phyloP scores from a whole-genome alignment of 805 yeast species.

The Helenozyma baotianmanensis region DNA sequence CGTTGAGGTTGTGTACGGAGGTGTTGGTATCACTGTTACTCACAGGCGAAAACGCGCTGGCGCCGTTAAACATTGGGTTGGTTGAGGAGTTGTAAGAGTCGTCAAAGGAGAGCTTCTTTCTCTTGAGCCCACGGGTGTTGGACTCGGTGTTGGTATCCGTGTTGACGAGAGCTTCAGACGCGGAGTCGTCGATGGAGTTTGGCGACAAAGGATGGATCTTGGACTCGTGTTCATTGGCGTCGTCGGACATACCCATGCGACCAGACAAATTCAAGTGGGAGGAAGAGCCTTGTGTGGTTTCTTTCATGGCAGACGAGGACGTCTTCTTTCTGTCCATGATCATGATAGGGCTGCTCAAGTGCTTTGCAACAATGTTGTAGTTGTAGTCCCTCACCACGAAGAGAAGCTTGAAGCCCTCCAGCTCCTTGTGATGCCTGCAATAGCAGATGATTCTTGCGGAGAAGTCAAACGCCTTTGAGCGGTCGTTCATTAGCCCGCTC shows the following conservation, averaged over 20 bases:
- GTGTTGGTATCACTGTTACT: slow-evolving; percentile 43
- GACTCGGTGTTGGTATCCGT: slow-evolving; percentile 28
- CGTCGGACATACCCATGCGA: slow-evolving; percentile 3
- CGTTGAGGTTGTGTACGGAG: slow-evolving; percentile 15
- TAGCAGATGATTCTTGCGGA: slow-evolving; percentile 86
- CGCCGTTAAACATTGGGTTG: slow-evolving; percentile 37
- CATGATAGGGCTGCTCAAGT: slow-evolving; percentile 70
- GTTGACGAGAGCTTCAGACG: slow-evolving; percentile 47
- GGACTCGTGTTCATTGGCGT: slow-evolving; percentile 5
- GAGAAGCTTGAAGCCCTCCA: slow-evolving; percentile 75
- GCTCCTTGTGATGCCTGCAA: slow-evolving; percentile 90
- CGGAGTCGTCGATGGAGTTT: slow-evolving; percentile 57
- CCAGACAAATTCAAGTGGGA: background rate
- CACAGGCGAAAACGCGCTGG: slow-evolving; percentile 41
- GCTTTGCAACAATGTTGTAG: slow-evolving; percentile 66
- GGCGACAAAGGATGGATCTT: slow-evolving; percentile 49
- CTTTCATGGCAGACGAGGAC: slow-evolving; percentile 19
- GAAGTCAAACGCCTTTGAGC: slow-evolving; percentile 41
- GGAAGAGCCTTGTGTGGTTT: slow-evolving; percentile 1
- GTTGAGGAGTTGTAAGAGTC: slow-evolving; percentile 33
- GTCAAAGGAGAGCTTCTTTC: slow-evolving; percentile 47
- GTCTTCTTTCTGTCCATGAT: slow-evolving; percentile 92
- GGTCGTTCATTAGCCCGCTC: slow-evolving; percentile 31
- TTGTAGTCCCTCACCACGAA: slow-evolving; percentile 60
- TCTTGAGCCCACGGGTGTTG: slow-evolving; percentile 36